These are phyloP conservation scores for Entomortierella parvispora DNA, from an alignment of 192 early-diverging fungal genomes.

Conservation along the genomic window DNA sequence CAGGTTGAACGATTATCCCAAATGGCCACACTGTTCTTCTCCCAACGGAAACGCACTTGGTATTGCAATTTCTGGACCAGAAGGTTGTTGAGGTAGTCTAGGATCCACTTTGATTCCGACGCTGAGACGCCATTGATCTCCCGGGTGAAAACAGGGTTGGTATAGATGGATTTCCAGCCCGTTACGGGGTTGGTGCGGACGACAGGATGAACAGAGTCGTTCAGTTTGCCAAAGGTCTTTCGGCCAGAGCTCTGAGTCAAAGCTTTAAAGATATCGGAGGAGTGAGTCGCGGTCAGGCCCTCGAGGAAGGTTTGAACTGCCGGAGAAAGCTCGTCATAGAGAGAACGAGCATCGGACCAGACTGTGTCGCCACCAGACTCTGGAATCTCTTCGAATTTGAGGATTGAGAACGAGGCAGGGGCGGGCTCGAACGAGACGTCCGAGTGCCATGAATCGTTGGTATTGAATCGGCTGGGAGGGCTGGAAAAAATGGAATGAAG, in stretches of 20 bases:
- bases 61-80: constrained; percentile 53
- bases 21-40: constrained; percentile 55
- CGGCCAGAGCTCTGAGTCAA: constrained; percentile 18
- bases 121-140: constrained; percentile 53
- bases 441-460: constrained; percentile 37
- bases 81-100: constrained; percentile 47
- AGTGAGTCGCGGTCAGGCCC: constrained; percentile 36
- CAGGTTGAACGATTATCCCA: constrained; percentile 59
- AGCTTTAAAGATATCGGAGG: constrained; percentile 26
- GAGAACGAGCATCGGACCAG: constrained; percentile 54
- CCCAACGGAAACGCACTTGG: constrained; percentile 59
- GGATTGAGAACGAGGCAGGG: constrained; percentile 49
- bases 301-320: constrained; percentile 37
- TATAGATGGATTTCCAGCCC: constrained; percentile 60
- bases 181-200: constrained; percentile 65
- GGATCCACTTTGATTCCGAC: constrained; percentile 51
- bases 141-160: constrained; percentile 13
- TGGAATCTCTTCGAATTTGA: constrained; percentile 49
- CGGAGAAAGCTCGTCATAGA: constrained; percentile 51
- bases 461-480: constrained; percentile 4
- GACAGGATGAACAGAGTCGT: constrained; percentile 58
- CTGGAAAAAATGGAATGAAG: not conserved
- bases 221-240: constrained; percentile 44
- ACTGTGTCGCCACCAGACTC: constrained; percentile 54
- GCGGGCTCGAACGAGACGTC: constrained; percentile 49